Base-by-base conservation (phyloP, 805 yeast genomes). In the baker's yeast (Saccharomyces cerevisiae) region DNA sequence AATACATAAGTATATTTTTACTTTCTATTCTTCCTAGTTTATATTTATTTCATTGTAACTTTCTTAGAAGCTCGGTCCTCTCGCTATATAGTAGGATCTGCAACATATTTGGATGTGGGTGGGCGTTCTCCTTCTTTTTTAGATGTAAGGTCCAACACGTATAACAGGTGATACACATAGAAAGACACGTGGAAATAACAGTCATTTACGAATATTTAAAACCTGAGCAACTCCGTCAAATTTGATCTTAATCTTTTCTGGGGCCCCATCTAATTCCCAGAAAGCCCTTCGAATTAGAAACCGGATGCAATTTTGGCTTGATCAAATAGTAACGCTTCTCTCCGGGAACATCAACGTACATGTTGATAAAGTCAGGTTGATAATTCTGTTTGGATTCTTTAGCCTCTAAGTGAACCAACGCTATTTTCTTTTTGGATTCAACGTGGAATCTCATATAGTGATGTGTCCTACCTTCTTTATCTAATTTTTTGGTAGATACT, bases 181-280 rank as follows among this genome's bases (percentile, higher is more conserved):
- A 9, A 26, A 47, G 1, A 1, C 28, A 32, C 6, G 48, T 4
- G 28, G 11, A 48, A 26, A 48, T 27, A 48, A 24, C 14, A 49
- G 14, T 24, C 26, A 49, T 28, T n/a, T 48, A 21, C 22, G 28
- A 22, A 21, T 46, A 46, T 46, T 49, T 36, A 49, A 29, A 29
- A 11, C 26, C 36, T 11, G 28, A 32, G 24, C 49, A 53, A 61
- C 70, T 30, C 13, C 3, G 4, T 17, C 43, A 17, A 17, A 36
- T 17, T 17, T 17, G 6, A 24, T 6, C 6, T 47, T 49, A 59
- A 41, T 80, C 81, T 58, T 80, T 81, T 67, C 79, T 83, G 43
- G 91, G 87, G 1, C 96, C 96, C 96, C 96, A 89, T 62, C 81
- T 83, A 51, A 89, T 83, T 30, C 96, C 96, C 56, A 89, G 73